phyloP scores from a whole-genome alignment of 768 basidiomycete genomes.

The Russula abietina region DNA sequence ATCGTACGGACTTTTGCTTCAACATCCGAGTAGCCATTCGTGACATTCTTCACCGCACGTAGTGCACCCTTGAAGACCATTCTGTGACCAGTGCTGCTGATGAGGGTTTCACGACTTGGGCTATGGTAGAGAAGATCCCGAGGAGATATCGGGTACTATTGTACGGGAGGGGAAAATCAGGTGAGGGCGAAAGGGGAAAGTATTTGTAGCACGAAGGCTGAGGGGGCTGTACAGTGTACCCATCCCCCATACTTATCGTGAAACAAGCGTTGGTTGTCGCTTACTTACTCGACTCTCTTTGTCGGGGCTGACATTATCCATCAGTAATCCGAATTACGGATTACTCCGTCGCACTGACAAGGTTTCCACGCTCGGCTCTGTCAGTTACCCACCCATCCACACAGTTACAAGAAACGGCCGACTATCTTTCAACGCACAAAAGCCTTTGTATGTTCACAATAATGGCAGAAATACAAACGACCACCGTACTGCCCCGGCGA shows the following conservation, averaged over 20 bases:
- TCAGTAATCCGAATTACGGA: not conserved
- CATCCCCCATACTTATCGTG: no score
- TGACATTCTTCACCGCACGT: conserved; percentile 87
- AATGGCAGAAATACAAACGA: no score
- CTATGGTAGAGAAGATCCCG: not conserved
- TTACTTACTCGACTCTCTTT: no score
- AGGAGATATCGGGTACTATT: not conserved
- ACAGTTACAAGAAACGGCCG: no score
- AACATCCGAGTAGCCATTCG: conserved; percentile 87
- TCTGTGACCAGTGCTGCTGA: conserved; percentile 1
- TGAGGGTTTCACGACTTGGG: not conserved
- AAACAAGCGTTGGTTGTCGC: no score
- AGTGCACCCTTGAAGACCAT: conserved; percentile 53
- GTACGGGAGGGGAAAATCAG: not conserved
- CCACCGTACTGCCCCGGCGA: no score
- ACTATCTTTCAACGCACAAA: no score
- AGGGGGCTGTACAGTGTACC: not conserved
- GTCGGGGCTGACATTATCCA: not conserved
- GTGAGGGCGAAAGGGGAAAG: not conserved
- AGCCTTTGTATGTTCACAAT: no score
- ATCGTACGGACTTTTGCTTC: conserved; percentile 94
- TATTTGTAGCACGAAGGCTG: not conserved
- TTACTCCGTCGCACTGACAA: not conserved
- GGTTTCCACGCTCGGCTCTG: no score
- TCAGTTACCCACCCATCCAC: no score